Conservation (phyloP, 2,329 filamentous ascomycete species). For the Pseudogymnoascus sp. region DNA sequence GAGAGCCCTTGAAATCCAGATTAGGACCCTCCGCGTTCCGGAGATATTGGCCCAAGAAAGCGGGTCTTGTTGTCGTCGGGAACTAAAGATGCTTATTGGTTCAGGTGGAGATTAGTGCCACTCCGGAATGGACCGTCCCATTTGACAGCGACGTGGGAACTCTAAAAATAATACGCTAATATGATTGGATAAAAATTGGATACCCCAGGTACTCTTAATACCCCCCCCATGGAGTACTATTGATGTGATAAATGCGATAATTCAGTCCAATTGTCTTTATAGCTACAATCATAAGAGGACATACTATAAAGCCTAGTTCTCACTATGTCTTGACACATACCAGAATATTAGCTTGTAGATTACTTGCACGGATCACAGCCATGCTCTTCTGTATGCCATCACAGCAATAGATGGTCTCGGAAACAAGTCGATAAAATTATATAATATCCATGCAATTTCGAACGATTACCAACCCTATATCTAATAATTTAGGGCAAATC, state of each 20-base stretch:
- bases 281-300: neutral
- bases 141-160: neutral
- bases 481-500: neutral
- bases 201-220: neutral
- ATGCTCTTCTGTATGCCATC: neutral
- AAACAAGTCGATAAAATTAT: neutral
- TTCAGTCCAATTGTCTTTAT: neutral
- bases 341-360: neutral
- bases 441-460: neutral
- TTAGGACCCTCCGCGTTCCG: neutral
- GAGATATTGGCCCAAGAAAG: neutral
- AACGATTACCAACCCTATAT: neutral
- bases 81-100: neutral
- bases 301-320: neutral
- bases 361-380: neutral
- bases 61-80: neutral
- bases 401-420: neutral
- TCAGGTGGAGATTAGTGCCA: neutral
- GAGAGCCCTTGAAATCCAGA: neutral
- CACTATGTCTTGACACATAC: too few species aligned
- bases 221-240: neutral
- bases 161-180: neutral
- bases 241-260: neutral
- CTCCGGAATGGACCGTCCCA: neutral
- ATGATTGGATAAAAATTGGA: neutral